phyloP scores from a whole-genome alignment of 2,329 filamentous ascomycete species.

The Emericellopsis cladophorae region DNA sequence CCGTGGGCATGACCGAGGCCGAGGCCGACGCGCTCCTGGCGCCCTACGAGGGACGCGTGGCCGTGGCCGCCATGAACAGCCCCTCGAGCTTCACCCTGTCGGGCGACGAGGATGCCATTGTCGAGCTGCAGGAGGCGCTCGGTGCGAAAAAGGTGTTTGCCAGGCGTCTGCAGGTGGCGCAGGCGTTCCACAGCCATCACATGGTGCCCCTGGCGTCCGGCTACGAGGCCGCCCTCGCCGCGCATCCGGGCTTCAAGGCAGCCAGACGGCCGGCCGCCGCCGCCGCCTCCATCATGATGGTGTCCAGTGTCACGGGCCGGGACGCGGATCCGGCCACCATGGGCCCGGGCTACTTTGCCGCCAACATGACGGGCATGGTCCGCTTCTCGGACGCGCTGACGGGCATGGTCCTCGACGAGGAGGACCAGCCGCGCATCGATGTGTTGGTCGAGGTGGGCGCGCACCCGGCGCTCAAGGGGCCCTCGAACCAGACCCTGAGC shows the following conservation, averaged over 20 bases:
- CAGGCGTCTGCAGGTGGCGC: slow-evolving; percentile 6
- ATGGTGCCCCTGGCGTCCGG: slow-evolving; percentile 3
- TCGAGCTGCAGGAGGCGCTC: background rate
- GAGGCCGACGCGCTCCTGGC: background rate
- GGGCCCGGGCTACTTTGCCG: slow-evolving; percentile 6
- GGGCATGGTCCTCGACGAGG: background rate
- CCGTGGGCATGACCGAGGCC: slow-evolving; percentile 9
- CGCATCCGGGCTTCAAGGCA: background rate
- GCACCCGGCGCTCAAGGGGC: background rate
- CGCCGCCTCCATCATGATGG: slow-evolving; percentile 4
- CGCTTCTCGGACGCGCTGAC: slow-evolving; percentile 4
- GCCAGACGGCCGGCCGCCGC: background rate
- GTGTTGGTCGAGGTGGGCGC: background rate
- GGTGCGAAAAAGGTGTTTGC: background rate
- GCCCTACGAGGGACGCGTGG: slow-evolving; percentile 1
- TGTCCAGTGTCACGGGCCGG: slow-evolving; percentile 6
- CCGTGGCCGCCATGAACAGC: slow-evolving; percentile 31
- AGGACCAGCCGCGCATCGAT: background rate
- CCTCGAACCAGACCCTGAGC: background rate
- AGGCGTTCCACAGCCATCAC: slow-evolving; percentile 7
- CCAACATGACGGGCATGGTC: slow-evolving; percentile 11
- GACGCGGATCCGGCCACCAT: slow-evolving; percentile 1
- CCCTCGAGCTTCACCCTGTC: slow-evolving; percentile 33
- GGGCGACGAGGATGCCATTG: slow-evolving; percentile 20
- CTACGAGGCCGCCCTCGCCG: slow-evolving; percentile 3